Percentiles rank a stretch among this genome's conserved stretches.
These are phyloP conservation scores for Saksenaea oblongispora DNA, from an alignment of 371 early-diverging fungal species.

Conservation along the genomic window DNA sequence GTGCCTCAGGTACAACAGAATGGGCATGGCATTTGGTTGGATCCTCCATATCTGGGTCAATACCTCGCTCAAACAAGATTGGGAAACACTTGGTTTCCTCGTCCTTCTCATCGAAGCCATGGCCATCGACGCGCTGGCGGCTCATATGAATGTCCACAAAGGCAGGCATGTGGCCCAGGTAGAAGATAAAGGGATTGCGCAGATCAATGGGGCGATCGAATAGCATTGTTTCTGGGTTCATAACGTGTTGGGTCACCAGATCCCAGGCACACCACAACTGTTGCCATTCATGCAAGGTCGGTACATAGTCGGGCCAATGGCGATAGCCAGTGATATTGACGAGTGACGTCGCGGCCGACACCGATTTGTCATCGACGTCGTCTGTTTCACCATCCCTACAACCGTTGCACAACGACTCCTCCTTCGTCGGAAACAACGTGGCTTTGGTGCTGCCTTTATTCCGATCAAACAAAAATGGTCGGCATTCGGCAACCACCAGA, in stretches of 20 bases:
- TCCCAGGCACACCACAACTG: slow-evolving; percentile 87
- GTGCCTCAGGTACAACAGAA: slow-evolving; percentile 68
- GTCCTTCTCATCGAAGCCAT: slow-evolving; percentile 30
- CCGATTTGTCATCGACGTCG: not conserved
- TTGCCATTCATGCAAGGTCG: slow-evolving; percentile 67
- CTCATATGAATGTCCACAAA: slow-evolving; percentile 87
- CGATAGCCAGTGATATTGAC: slow-evolving; percentile 1
- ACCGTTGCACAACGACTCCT: not conserved
- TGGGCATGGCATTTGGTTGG: slow-evolving; percentile 79
- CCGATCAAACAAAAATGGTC: slow-evolving; percentile 60
- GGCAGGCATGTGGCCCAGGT: slow-evolving; percentile 87
- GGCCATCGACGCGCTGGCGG: slow-evolving; percentile 51
- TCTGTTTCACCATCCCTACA: not conserved
- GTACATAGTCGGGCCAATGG: slow-evolving; percentile 44
- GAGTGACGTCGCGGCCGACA: not conserved
- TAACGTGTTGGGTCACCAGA: slow-evolving; percentile 60
- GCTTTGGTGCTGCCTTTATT: slow-evolving; percentile 13
- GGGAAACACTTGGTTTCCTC: slow-evolving; percentile 62
- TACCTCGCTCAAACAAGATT: slow-evolving; percentile 90
- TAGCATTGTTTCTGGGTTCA: slow-evolving; percentile 55
- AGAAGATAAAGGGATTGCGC: slow-evolving; percentile 90
- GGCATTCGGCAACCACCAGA: slow-evolving; percentile 73
- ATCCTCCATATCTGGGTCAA: slow-evolving; percentile 89
- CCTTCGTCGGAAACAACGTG: slow-evolving; percentile 14
- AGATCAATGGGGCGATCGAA: slow-evolving; percentile 78